Percentiles rank a stretch among this genome's conserved stretches.
phyloP scores from a whole-genome alignment of 306 rosid species.

The Gastrolobium villosum region DNA sequence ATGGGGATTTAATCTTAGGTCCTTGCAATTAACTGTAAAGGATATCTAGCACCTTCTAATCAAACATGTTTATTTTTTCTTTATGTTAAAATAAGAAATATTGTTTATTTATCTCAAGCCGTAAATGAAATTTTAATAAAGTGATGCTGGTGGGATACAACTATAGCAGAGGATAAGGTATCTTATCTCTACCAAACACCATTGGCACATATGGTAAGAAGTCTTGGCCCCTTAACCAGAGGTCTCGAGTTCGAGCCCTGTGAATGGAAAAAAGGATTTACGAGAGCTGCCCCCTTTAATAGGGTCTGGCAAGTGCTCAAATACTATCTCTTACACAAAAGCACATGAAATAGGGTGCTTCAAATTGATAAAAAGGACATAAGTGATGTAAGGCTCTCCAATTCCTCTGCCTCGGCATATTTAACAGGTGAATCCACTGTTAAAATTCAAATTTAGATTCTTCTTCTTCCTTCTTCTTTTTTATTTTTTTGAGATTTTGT shows the following conservation, averaged over 20 bases:
- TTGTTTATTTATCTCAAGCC: background rate
- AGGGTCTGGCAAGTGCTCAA: too few species aligned
- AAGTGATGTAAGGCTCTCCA: conserved; percentile 12
- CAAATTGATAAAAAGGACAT: conserved; percentile 9
- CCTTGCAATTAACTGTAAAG: background rate
- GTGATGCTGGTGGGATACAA: background rate
- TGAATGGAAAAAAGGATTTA: too few species aligned
- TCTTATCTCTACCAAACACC: too few species aligned
- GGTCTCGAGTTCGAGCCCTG: too few species aligned
- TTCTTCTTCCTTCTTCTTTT: too few species aligned
- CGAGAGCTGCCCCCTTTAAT: too few species aligned
- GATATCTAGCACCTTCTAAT: background rate
- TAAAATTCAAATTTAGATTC: too few species aligned
- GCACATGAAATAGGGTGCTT: background rate
- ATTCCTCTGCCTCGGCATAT: background rate
- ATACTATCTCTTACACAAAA: background rate
- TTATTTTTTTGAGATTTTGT: background rate
- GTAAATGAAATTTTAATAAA: background rate
- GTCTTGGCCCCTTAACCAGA: too few species aligned
- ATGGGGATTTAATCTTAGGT: too few species aligned
- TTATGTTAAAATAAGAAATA: background rate
- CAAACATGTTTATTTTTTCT: background rate
- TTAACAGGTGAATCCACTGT: background rate
- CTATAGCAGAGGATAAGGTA: background rate
- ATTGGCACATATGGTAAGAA: too few species aligned